These are phyloP conservation scores for Botrytis galanthina DNA, from an alignment of 2,329 filamentous ascomycete species.

Conservation along the genomic window DNA sequence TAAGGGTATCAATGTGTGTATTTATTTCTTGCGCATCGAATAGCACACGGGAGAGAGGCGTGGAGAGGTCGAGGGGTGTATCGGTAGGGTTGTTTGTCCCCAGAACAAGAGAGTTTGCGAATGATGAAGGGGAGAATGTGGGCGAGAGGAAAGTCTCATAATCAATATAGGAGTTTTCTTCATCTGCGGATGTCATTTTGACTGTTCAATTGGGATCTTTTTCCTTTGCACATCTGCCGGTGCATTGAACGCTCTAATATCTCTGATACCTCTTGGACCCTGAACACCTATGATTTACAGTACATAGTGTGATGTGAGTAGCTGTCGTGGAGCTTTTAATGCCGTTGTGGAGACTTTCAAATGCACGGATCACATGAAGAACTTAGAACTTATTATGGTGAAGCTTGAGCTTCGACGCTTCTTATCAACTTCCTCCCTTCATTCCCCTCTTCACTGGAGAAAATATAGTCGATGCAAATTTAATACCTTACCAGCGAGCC, in stretches of 20 bases:
- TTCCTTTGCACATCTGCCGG: background rate
- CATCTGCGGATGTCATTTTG: slow-evolving; percentile 40
- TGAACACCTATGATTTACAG: slow-evolving; percentile 1
- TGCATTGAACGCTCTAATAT: background rate
- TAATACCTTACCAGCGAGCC: background rate
- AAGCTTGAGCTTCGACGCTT: background rate
- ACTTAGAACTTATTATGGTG: background rate
- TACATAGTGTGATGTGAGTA: background rate
- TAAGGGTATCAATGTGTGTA: slow-evolving; percentile 88
- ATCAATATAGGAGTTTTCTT: slow-evolving; percentile 85
- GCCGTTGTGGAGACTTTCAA: background rate
- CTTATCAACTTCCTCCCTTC: background rate
- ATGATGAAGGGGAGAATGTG: slow-evolving; percentile 73
- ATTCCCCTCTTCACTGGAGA: background rate
- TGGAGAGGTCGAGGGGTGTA: slow-evolving; percentile 86
- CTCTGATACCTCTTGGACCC: background rate
- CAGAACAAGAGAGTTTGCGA: slow-evolving; percentile 86
- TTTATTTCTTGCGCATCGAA: slow-evolving; percentile 98
- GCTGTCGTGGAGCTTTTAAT: slow-evolving; percentile 17
- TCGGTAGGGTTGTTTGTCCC: slow-evolving; percentile 91
- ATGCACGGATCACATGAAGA: slow-evolving; percentile 14
- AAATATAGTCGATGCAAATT: background rate
- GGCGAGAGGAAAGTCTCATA: slow-evolving; percentile 88
- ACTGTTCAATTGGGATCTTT: background rate
- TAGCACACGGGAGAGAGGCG: slow-evolving; percentile 85